Base-by-base conservation (phyloP, 2,329 filamentous ascomycete species). In the Phyllosticta citribraziliensis region DNA sequence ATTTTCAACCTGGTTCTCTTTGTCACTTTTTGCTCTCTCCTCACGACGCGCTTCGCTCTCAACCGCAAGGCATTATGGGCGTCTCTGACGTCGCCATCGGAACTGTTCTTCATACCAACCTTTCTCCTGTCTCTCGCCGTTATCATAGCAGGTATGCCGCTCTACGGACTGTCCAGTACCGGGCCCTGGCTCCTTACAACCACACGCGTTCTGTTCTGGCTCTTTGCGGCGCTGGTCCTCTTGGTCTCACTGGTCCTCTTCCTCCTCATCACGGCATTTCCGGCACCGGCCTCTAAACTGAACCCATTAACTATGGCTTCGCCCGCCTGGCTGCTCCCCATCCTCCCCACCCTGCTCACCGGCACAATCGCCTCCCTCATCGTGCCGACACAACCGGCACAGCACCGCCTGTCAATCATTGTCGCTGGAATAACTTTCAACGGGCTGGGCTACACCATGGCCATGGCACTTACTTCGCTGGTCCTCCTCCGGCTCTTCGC, bases 401-500 rank as follows among this genome's bases (percentile, higher is more conserved):
- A 77, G 8, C 70, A 79, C 0, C 80, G 84, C 1, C 72, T 88
- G 22, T 80, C 85, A 2, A 88, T 91, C 63, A 76, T 88, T 60
- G 78, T 84, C 25, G 85, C 83, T 0, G 88, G 88, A 3, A 70
- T 88, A 40, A 84, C 84, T 0, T 88, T 84, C 65, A 87, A 91
- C 70, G 87, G 88, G 0, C 74, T 91, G 0, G 88, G 88, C 2
- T 82, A 88, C 62, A 81, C 82, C 11, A 80, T 90, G n/a, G 82
- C 85, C 3, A 78, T 86, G 58, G 80, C 88, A 73, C 88, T 90
- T 85, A 89, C 89, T 68, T 79, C 86, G 0, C 83, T 87, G 69
- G 89, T 88, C 78, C 82, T 89, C 61, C 85, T 84, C 52, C 81
- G 88, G 5, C 77, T 90, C n/a, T 87, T 90, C 83, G 80, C 84